These are phyloP conservation scores for Phytophthora chlamydospora DNA, from an alignment of 352 stramenopile genomes.

Conservation along the genomic window DNA sequence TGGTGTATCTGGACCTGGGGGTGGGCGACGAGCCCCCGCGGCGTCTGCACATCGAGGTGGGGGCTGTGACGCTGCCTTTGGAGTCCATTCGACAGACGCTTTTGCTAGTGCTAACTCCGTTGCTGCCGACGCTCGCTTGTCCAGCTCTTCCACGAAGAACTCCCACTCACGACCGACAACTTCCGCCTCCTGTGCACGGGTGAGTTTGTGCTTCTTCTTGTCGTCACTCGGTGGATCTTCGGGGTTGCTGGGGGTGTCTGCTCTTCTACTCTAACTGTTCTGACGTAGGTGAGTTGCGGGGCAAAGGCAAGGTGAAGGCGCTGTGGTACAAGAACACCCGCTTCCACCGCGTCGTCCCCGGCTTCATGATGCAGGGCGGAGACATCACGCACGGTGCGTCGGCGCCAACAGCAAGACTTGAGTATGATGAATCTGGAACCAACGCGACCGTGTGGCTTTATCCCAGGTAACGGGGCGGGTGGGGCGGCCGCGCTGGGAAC, in stretches of 20 bases:
- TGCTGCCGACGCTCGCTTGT: not conserved
- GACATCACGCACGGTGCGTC: constrained; percentile 89
- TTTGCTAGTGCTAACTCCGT: not conserved
- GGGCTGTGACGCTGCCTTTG: not conserved
- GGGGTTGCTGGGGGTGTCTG: not conserved
- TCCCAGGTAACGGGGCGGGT: constrained; percentile 89
- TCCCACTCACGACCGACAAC: constrained; percentile 67
- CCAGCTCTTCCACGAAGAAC: constrained; percentile 77
- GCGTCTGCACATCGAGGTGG: constrained; percentile 72
- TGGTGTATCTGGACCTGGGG: constrained; percentile 73
- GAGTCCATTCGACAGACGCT: not conserved
- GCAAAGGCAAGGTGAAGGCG: constrained; percentile 50
- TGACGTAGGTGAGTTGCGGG: constrained; percentile 50
- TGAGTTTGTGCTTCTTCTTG: constrained; percentile 5
- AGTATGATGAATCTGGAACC: no score
- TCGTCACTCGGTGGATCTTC: not conserved
- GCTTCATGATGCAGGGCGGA: constrained; percentile 98
- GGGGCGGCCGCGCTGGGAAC: constrained; percentile 94
- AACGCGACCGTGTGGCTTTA: no score
- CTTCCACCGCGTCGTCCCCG: constrained; percentile 98
- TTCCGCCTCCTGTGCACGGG: constrained; percentile 79
- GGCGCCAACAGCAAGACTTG: no score
- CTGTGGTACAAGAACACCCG: constrained; percentile 94
- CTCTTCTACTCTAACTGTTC: not conserved
- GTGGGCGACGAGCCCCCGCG: constrained; percentile 57